Evolutionary conservation across 768 basidiomycete genomes (phyloP).

Genomic region (Mycena galericulata): DNA sequence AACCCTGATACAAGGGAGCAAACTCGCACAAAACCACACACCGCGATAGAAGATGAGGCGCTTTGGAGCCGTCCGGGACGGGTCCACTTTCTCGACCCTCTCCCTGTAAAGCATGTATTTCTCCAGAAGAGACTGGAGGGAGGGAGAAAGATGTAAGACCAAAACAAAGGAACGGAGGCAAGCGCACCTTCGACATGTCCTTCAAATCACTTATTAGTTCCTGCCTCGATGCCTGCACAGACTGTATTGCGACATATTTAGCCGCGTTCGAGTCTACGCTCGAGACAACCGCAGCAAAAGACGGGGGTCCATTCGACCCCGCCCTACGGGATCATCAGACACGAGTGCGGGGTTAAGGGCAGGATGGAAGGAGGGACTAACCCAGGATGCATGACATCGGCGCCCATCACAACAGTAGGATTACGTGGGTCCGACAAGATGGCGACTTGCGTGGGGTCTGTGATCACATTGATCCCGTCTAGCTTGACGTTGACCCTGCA

Average conservation of each 20-base stretch:
- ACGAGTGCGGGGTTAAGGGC: not conserved
- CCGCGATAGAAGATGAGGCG: slow-evolving; percentile 84
- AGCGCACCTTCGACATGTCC: slow-evolving; percentile 66
- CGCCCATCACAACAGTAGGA: slow-evolving; percentile 86
- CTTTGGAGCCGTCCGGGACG: slow-evolving; percentile 60
- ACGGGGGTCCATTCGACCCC: slow-evolving; percentile 79
- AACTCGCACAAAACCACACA: slow-evolving; percentile 40
- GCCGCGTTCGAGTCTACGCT: slow-evolving; percentile 81
- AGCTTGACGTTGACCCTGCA: slow-evolving; percentile 85
- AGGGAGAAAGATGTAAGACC: slow-evolving; percentile 59
- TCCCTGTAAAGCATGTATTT: slow-evolving; percentile 71
- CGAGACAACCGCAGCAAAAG: slow-evolving; percentile 83
- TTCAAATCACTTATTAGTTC: slow-evolving; percentile 86
- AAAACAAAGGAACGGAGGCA: slow-evolving; percentile 48
- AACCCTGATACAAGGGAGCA: not conserved
- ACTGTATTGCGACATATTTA: slow-evolving; percentile 76
- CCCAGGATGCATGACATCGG: slow-evolving; percentile 43
- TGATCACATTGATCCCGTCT: slow-evolving; percentile 84
- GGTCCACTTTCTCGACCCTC: slow-evolving; percentile 61
- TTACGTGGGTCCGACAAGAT: slow-evolving; percentile 76
- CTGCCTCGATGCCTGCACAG: slow-evolving; percentile 68
- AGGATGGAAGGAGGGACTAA: not conserved
- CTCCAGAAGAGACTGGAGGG: slow-evolving; percentile 64
- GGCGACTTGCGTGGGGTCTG: slow-evolving; percentile 72
- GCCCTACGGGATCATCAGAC: slow-evolving; percentile 78